Conservation (phyloP, 768 basidiomycete genomes). For the Leccinum arenicola region DNA sequence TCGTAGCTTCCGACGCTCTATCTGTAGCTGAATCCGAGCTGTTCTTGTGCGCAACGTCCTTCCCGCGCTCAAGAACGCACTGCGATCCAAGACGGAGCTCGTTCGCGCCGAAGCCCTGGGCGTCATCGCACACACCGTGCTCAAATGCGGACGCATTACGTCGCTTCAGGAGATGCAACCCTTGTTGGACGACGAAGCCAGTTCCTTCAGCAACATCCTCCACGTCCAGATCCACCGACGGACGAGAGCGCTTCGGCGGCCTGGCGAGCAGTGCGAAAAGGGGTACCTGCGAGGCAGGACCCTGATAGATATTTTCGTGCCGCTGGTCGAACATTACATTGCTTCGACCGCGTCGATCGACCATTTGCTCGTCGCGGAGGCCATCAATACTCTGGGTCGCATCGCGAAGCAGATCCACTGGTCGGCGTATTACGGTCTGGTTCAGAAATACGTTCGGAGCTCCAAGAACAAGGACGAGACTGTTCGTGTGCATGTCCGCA, state of each 20-base stretch:
- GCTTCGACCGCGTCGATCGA: constrained; percentile 39
- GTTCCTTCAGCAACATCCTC: constrained; percentile 94
- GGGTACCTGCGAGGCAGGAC: constrained; percentile 65
- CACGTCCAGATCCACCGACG: constrained; percentile 93
- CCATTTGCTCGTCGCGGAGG: constrained; percentile 88
- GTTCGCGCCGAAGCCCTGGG: constrained; percentile 83
- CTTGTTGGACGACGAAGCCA: constrained; percentile 88
- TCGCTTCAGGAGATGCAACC: constrained; percentile 76
- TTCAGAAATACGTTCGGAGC: constrained; percentile 78
- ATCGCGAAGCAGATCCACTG: constrained; percentile 78
- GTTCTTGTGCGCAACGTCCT: constrained; percentile 65
- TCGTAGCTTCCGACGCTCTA: constrained; percentile 33
- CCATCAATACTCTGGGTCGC: constrained; percentile 73
- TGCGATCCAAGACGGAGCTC: constrained; percentile 79
- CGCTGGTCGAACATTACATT: constrained; percentile 82
- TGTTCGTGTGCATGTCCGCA: constrained; percentile 65
- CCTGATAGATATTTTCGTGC: constrained; percentile 80
- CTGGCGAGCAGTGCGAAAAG: constrained; percentile 72
- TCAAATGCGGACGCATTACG: constrained; percentile 54
- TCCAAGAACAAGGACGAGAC: constrained; percentile 45
- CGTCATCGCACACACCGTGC: constrained; percentile 74
- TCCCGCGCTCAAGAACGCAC: constrained; percentile 75
- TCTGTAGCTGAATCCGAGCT: constrained; percentile 44
- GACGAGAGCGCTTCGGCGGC: constrained; percentile 78
- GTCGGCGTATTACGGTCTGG: constrained; percentile 77